Conservation (phyloP, 2,329 filamentous ascomycete genomes). For the Thermothelomyces thermophilus region DNA sequence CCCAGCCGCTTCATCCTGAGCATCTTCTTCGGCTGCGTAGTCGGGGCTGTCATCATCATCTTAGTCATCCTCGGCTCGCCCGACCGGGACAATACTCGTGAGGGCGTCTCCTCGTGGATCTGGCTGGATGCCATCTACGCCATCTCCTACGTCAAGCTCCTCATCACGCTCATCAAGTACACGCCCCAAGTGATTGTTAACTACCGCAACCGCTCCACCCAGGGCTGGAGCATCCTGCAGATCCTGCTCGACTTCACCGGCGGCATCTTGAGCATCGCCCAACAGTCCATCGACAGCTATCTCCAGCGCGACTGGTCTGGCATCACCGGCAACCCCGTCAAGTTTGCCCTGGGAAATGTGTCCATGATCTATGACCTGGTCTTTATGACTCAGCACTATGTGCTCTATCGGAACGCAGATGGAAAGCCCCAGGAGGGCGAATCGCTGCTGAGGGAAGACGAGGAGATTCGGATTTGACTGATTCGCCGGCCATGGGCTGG, state of each 20-base stretch:
- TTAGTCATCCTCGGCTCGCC: constrained; percentile 38
- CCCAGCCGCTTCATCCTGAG: constrained; percentile 57
- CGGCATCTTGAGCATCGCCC: constrained; percentile 71
- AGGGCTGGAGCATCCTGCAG: constrained; percentile 79
- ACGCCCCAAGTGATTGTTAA: constrained; percentile 80
- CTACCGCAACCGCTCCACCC: constrained; percentile 75
- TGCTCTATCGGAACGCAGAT: constrained; percentile 54
- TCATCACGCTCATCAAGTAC: constrained; percentile 88
- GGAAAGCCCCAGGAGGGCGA: constrained; percentile 32
- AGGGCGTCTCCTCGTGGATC: constrained; percentile 46
- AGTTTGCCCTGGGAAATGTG: constrained; percentile 79
- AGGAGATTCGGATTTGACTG: constrained; percentile 24
- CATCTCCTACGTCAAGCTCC: constrained; percentile 80
- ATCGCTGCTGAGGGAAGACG: constrained; percentile 31
- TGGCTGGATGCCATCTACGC: constrained; percentile 60
- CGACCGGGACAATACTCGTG: constrained; percentile 29
- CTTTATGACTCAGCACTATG: constrained; percentile 84
- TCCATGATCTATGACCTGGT: constrained; percentile 79
- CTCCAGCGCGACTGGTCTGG: constrained; percentile 84
- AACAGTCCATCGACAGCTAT: constrained; percentile 79
- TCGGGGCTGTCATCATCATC: constrained; percentile 49
- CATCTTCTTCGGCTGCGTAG: constrained; percentile 61
- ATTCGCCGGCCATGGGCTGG: not conserved
- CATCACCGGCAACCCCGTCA: constrained; percentile 84
- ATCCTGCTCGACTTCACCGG: constrained; percentile 80